Base-by-base conservation (phyloP, 2,329 filamentous ascomycete species). In the Pestalotiopsis sp. region DNA sequence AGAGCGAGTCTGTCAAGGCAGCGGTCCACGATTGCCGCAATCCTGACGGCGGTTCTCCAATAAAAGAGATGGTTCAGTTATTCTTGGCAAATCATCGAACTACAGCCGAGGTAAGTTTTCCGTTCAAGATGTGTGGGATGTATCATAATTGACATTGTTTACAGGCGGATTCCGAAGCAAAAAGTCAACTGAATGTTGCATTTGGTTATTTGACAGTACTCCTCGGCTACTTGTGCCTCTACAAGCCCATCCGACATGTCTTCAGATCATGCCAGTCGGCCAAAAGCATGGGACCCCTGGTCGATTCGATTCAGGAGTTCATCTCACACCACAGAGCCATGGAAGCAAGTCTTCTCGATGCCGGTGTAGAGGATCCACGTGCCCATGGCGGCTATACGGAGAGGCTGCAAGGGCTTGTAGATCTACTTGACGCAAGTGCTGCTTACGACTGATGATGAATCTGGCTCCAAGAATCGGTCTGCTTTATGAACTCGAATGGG, bases 181-280 rank as follows among this genome's bases (percentile, higher is more conserved):
- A 95, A 76, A 91, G 91, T 31, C 90, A 92, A 69, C 86, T 92
- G 65, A 94, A 95, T 73, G 94, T 98, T 36, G 91, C 92, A 1
- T 90, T 95, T 78, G 95, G 94, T 17, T 98, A 97, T 78, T 85
- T 98, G 27, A 91, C 94, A 0, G 91, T 98, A 14, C 84, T 97
- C 5, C 85, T 98, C 2, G 93, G 94, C 20, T 96, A 94, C 72
- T 82, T 98, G 27, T 94, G 90, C 73, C 83, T 96, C 36, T 80
- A 83, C 64, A 74, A 79, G 12, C 80, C 83, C 4, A 81, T 84
- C 7, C 80, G 83, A 60, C 78, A 80, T 62, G 81, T 80, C 31
- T 81, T 89, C 45, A 78, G 80, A 49, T 72, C 76, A 5, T 80
- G 80, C 63, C 83, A 84, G 58, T 78, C 81, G 9, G 81, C 81